These are phyloP conservation scores for Eutrema salsugineum DNA, from an alignment of 441 rosid genomes.

Conservation along the genomic window DNA sequence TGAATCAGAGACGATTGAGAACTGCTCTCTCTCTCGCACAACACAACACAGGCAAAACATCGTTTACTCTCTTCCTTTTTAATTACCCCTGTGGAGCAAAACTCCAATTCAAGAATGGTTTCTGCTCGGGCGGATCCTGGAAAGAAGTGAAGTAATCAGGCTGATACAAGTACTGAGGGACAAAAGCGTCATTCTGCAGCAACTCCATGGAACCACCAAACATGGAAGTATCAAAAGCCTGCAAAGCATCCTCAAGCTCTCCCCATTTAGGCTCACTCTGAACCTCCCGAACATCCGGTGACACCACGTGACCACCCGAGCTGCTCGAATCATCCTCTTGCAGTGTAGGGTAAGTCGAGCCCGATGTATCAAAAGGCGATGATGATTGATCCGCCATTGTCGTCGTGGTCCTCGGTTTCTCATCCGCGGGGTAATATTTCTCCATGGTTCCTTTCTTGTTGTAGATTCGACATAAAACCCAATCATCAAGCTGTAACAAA, in stretches of 20 bases:
- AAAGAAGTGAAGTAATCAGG: slow-evolving; percentile 50
- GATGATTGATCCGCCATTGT: slow-evolving; percentile 27
- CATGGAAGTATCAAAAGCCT: slow-evolving; percentile 28
- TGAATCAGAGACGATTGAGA: slow-evolving; percentile 6
- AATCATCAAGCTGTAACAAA: slow-evolving; percentile 78
- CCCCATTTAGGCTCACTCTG: slow-evolving; percentile 64
- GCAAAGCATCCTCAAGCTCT: slow-evolving; percentile 36
- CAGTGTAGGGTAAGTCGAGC: slow-evolving; percentile 50
- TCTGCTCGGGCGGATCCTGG: slow-evolving; percentile 44
- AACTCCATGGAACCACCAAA: slow-evolving; percentile 47
- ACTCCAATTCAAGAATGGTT: slow-evolving; percentile 34
- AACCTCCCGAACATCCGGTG: slow-evolving; percentile 69
- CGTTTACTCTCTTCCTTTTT: not conserved
- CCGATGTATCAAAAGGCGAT: slow-evolving; percentile 53
- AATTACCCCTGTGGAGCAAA: slow-evolving; percentile 29
- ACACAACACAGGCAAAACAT: not conserved
- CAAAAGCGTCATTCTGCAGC: slow-evolving; percentile 57
- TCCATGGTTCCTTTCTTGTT: slow-evolving; percentile 89
- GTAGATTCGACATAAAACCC: slow-evolving; percentile 89
- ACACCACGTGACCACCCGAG: slow-evolving; percentile 68
- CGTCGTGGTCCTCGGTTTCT: not conserved
- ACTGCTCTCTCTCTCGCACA: slow-evolving; percentile 17
- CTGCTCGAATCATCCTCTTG: slow-evolving; percentile 63
- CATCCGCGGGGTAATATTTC: slow-evolving; percentile 42
- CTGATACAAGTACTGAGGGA: slow-evolving; percentile 48